phyloP scores from a whole-genome alignment of 1,284 basidiomycete genomes.

The Boletus hoseneyae region DNA sequence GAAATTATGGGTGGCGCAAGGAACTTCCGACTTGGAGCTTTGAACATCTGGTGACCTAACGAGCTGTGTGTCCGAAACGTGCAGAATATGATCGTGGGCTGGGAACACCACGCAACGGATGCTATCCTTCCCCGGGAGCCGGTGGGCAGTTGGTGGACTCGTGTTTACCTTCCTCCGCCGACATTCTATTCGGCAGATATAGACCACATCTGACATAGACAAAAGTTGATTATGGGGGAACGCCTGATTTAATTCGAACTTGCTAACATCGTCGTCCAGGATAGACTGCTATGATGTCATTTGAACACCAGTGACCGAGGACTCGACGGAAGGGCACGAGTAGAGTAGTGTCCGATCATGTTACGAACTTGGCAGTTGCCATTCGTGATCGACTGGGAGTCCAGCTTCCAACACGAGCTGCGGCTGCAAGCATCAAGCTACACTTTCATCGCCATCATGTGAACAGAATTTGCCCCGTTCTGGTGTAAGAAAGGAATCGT shows the following conservation, averaged over 20 bases:
- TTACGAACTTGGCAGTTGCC: not conserved
- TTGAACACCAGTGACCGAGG: not conserved
- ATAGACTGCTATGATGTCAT: not conserved
- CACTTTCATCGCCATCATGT: not conserved
- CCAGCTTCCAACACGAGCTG: not conserved
- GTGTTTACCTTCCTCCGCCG: slow-evolving; percentile 6
- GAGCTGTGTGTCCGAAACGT: too few species aligned
- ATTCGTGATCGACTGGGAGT: not conserved
- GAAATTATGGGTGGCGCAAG: too few species aligned
- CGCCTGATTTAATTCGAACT: not conserved
- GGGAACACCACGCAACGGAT: too few species aligned
- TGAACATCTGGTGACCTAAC: too few species aligned
- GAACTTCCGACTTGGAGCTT: too few species aligned
- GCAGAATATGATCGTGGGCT: too few species aligned
- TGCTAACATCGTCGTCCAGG: not conserved
- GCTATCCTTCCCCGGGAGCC: too few species aligned
- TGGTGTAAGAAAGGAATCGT: not conserved
- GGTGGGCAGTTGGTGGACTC: not conserved
- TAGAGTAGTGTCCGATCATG: not conserved
- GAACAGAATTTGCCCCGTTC: not conserved
- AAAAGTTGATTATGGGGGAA: not conserved
- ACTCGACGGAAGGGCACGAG: not conserved
- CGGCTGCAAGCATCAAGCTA: not conserved
- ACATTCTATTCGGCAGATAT: not conserved
- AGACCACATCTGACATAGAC: not conserved